Evolutionary conservation across 2,329 filamentous ascomycete genomes (phyloP).

Genomic region (Fusarium lyarnte): DNA sequence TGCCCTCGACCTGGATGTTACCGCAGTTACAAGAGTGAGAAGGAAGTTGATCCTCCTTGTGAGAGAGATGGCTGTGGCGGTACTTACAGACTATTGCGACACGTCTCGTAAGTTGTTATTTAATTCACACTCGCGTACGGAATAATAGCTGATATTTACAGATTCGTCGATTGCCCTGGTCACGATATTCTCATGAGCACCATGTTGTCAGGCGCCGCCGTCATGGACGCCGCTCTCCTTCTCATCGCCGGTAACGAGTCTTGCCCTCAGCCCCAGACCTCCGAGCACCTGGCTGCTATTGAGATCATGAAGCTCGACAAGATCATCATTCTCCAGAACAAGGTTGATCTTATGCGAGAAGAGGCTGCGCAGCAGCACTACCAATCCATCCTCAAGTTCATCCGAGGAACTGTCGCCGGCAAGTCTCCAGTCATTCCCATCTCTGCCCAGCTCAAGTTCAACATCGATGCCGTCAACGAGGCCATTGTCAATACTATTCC

Average conservation of each 20-base stretch:
- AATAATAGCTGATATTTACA: slow-evolving; percentile 50
- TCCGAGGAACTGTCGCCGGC: slow-evolving; percentile 95
- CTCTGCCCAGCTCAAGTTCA: slow-evolving; percentile 97
- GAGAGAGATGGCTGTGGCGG: slow-evolving; percentile 92
- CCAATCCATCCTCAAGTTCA: slow-evolving; percentile 98
- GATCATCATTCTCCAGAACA: slow-evolving; percentile 99
- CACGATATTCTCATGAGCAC: slow-evolving; percentile 99
- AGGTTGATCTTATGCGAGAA: slow-evolving; percentile 98
- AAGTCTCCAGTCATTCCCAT: slow-evolving; percentile 97
- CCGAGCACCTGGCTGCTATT: slow-evolving; percentile 97
- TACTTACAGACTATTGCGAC: slow-evolving; percentile 86
- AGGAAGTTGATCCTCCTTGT: slow-evolving; percentile 96
- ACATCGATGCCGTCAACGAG: slow-evolving; percentile 98
- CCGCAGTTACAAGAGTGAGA: slow-evolving; percentile 97
- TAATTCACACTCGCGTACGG: background rate
- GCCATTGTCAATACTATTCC: slow-evolving; percentile 95
- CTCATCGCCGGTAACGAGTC: slow-evolving; percentile 98
- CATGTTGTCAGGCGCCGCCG: slow-evolving; percentile 98
- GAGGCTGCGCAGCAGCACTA: slow-evolving; percentile 94
- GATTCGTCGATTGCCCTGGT: slow-evolving; percentile 97
- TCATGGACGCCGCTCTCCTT: slow-evolving; percentile 98
- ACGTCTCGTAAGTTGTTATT: slow-evolving; percentile 79
- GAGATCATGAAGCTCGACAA: slow-evolving; percentile 99
- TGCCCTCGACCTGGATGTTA: slow-evolving; percentile 97
- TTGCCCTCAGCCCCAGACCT: slow-evolving; percentile 97